A percentile compares a stretch with the other conserved stretches of the same genome.
phyloP scores from a whole-genome alignment of 306 rosid species.

The Lablab purpureus region DNA sequence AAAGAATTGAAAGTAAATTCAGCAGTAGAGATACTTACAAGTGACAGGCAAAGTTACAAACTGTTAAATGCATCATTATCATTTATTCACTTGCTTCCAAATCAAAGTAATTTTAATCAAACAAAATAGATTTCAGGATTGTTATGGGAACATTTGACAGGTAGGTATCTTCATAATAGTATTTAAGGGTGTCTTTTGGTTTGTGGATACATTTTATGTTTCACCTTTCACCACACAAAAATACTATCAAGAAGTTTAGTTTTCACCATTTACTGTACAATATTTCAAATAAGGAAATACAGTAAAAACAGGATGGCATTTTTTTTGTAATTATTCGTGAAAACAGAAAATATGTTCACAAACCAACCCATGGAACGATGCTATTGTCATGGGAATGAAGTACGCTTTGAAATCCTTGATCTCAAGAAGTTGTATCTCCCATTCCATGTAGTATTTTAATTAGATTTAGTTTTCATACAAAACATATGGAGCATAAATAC shows the following conservation, averaged over 20 bases:
- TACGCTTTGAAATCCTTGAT: not conserved
- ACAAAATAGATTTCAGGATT: slow-evolving; percentile 28
- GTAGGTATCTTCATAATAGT: not conserved
- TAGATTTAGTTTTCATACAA: not conserved
- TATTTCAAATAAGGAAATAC: not conserved
- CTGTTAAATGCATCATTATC: slow-evolving; percentile 15
- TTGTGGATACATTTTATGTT: not conserved
- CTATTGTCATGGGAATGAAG: not conserved
- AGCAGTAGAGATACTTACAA: not conserved
- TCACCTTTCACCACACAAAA: not conserved
- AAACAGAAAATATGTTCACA: not conserved
- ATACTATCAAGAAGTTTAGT: not conserved
- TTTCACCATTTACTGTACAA: not conserved
- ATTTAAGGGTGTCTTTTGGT: not conserved
- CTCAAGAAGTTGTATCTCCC: not conserved
- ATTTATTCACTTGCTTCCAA: not conserved
- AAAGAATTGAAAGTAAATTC: slow-evolving; percentile 2
- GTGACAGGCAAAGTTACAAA: slow-evolving; percentile 22
- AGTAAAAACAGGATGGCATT: not conserved
- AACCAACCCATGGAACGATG: too few species aligned
- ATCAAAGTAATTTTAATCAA: not conserved
- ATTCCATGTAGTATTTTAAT: not conserved
- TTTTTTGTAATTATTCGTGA: not conserved
- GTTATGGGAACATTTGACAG: slow-evolving; percentile 14
- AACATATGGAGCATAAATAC: not conserved